Evolutionary conservation across 2,329 filamentous ascomycete species (phyloP), one percentile per base, ranked within the genome.

Genomic region (Calonectria hongkongensis): DNA sequence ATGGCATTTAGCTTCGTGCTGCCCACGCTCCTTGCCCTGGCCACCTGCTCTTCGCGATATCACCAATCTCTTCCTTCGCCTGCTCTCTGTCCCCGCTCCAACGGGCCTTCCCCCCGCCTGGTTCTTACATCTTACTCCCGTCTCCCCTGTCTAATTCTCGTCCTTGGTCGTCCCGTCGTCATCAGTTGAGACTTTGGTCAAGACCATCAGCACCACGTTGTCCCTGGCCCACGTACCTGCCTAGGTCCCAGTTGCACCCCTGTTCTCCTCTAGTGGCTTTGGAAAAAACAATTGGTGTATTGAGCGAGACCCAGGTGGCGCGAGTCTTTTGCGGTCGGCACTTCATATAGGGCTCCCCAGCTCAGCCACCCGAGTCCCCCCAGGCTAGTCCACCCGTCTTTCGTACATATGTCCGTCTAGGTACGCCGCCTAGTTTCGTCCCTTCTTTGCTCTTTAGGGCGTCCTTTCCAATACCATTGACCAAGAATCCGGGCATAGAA

Each of bases 351-450:
- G 78, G 76, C 75, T 72, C 66, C 71, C 71, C 74, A 43, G 60
- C 78, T 79, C 75, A 79, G 77, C 77, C 76, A 75, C 78, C 66
- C 43, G 66, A 66, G 66, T 72, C 63, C 66, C 63, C 39, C 66
- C 74, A 77, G 60, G 66, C 64, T 68, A 51, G 60, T 64, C 45
- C 30, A 33, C 45, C 47, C 48, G 43, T 67, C 64, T 68, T 77
- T 66, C 68, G 66, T 76, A 71, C 70, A 79, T 77, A 78, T 78
- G 73, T 68, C 54, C 66, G 36, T 65, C 71, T 47, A 51, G 63
- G 50, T 68, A 70, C 70, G 71, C 33, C 56, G 30, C 18, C 69
- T 51, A 30, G 18, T 56, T 45, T 21, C 16, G 25, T 43, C 43
- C 39, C 45, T 18, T 69, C 62, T 56, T 25, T 39, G 45, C 66